phyloP scores from a whole-genome alignment of 495 filamentous ascomycete species.

The Penicillium simplicissimum region DNA sequence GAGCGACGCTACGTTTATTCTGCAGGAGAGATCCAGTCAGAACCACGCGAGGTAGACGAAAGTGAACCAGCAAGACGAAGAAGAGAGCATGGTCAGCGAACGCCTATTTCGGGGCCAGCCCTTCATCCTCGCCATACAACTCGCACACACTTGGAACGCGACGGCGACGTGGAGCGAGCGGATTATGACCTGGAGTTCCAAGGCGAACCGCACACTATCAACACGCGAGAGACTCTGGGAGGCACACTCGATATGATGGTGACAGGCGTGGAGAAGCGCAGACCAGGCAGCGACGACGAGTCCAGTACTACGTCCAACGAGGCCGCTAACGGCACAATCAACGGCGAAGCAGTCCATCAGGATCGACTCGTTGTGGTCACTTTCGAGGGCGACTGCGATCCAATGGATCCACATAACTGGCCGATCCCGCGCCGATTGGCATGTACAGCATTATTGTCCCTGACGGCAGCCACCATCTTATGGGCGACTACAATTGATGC shows the following conservation, averaged over 20 bases:
- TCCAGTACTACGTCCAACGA: neutral
- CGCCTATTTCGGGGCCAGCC: constrained; percentile 14
- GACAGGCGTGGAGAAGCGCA: constrained; percentile 18
- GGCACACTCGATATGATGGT: constrained; percentile 23
- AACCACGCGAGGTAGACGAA: constrained; percentile 13
- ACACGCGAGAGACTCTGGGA: constrained; percentile 23
- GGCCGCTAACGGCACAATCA: neutral
- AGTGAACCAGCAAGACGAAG: constrained; percentile 7
- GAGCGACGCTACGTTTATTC: constrained; percentile 23
- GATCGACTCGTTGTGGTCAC: constrained; percentile 57
- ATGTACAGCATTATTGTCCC: constrained; percentile 47
- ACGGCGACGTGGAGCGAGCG: constrained; percentile 12
- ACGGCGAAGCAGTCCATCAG: neutral
- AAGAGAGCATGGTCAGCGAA: constrained; percentile 22
- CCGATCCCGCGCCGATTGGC: constrained; percentile 30
- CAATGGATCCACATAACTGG: constrained; percentile 62
- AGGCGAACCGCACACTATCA: constrained; percentile 23
- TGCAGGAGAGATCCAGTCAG: constrained; percentile 9
- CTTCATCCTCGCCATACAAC: constrained; percentile 18
- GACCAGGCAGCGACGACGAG: neutral
- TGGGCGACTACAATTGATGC: constrained; percentile 51
- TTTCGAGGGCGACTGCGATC: constrained; percentile 53
- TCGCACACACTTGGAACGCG: constrained; percentile 16
- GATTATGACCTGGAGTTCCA: constrained; percentile 10
- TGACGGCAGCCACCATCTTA: constrained; percentile 47